Evolutionary conservation across 129 eudicot species (phyloP), one percentile per base, ranked within the genome.

Genomic region (Pulicaria dysenterica): DNA sequence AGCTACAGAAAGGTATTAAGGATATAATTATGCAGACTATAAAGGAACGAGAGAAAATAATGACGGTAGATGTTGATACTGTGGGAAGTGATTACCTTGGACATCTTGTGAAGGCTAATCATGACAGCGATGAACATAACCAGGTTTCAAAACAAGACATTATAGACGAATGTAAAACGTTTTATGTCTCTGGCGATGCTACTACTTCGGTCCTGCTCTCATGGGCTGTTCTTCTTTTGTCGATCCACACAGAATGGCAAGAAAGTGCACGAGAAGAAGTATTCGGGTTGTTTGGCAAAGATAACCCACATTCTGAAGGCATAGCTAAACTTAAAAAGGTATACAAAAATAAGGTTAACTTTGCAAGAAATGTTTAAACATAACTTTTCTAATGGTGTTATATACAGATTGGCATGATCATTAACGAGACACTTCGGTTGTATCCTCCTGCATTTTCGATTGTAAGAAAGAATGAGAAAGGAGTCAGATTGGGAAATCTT

Each of bases 321-420:
- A 24, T 24, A 24, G 31, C 31, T 24, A 24, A 24, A 24, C 31
- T 24, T 24, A 24, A 24, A 24, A 24, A 24, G 31, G 31, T 24
- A 24, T 0, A 2, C 31, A 24, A 24, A 24, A 24, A 2, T 24
- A 24, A n/a, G 31, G 31, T 24, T 24, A 24, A 24, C 31, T 24
- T 24, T 24, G 31, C 31, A 24, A 24, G 31, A 24, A 24, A 24
- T 24, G 31, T 24, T 24, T 24, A 24, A 24, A 24, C n/a, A n/a
- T n/a, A 24, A 24, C 31, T 24, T 24, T 24, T 24, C 31, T 24
- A 24, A 24, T 24, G 1, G 31, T 2, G 2, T 24, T 24, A 24
- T 24, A 13, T 81, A 67, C 67, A 85, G 90, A 67, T 85, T 53
- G 77, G 62, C 44, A 85, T 85, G 90, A 82, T 85, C 69, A 67